Percentiles rank a stretch among this genome's conserved stretches.
These are phyloP conservation scores for Alternaria metachromatica DNA, from an alignment of 2,329 filamentous ascomycete species.

Conservation along the genomic window DNA sequence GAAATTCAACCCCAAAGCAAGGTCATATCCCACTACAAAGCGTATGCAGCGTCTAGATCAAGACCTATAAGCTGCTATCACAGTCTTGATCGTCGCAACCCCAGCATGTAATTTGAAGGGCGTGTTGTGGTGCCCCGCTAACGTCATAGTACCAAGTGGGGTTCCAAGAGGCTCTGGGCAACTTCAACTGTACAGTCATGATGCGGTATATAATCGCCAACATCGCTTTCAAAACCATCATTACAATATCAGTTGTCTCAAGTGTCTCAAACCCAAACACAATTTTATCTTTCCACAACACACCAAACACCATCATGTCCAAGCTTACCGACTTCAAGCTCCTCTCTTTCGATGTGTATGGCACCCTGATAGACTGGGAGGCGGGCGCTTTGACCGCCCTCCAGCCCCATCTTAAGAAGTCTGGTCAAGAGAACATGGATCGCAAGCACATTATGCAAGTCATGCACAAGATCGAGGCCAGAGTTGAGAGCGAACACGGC, in stretches of 20 bases:
- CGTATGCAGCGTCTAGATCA: constrained; percentile 8
- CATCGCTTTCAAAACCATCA: background rate
- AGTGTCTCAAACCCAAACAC: background rate
- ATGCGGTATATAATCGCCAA: background rate
- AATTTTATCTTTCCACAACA: background rate
- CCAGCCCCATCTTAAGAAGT: constrained; percentile 55
- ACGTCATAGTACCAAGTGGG: constrained; percentile 22
- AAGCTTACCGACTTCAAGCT: constrained; percentile 54
- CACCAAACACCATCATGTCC: constrained; percentile 28
- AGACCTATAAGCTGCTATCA: background rate
- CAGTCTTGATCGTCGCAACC: background rate
- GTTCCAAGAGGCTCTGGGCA: constrained; percentile 2
- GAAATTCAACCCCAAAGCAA: background rate
- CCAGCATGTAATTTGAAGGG: constrained; percentile 18
- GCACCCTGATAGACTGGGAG: constrained; percentile 82
- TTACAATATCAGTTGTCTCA: background rate
- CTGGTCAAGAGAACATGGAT: constrained; percentile 29
- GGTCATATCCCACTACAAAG: background rate
- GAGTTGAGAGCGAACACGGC: constrained; percentile 63
- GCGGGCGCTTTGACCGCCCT: constrained; percentile 66
- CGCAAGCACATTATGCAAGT: constrained; percentile 43
- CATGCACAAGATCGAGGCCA: constrained; percentile 56
- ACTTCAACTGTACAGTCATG: background rate
- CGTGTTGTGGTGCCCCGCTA: constrained; percentile 19
- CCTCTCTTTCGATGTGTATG: constrained; percentile 80